phyloP scores from a whole-genome alignment of 805 yeast species.

The Saccharomyces kudriavzevii region DNA sequence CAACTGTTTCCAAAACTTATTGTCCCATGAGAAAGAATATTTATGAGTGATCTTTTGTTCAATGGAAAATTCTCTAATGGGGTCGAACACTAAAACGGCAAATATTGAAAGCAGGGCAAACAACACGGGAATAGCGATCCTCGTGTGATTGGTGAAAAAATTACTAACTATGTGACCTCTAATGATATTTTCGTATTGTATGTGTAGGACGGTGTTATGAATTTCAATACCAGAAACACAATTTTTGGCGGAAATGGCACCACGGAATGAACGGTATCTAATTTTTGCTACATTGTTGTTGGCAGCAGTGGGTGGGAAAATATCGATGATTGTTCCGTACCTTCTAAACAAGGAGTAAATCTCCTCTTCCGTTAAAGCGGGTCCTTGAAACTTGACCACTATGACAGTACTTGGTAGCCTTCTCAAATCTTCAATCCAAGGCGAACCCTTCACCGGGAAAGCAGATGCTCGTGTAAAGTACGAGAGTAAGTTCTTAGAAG shows the following conservation, averaged over 20 bases:
- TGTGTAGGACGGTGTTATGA: conserved; percentile 59
- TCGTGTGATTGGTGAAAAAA: conserved; percentile 64
- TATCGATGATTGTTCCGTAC: conserved; percentile 77
- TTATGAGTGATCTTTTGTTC: conserved; percentile 61
- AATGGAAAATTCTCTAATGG: conserved; percentile 76
- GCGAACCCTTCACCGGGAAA: conserved; percentile 78
- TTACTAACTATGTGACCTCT: conserved; percentile 40
- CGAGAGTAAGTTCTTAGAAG: conserved; percentile 32
- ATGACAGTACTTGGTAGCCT: conserved; percentile 61
- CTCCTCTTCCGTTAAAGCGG: conserved; percentile 66
- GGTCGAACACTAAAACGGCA: conserved; percentile 86
- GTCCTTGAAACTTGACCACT: conserved; percentile 68
- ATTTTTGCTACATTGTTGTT: conserved; percentile 46
- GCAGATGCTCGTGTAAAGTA: conserved; percentile 45
- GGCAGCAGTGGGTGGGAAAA: conserved; percentile 44
- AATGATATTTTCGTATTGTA: conserved; percentile 57
- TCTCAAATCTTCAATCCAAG: conserved; percentile 93
- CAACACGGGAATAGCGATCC: conserved; percentile 72
- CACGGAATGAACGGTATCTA: conserved; percentile 45
- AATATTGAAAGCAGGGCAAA: conserved; percentile 71
- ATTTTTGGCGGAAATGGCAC: conserved; percentile 81
- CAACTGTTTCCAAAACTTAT: conserved; percentile 29
- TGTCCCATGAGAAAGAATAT: conserved; percentile 44
- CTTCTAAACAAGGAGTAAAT: conserved; percentile 74
- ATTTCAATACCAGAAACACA: conserved; percentile 76